Base-by-base conservation (phyloP, 2,329 filamentous ascomycete species). In the Scedosporium dehoogii region DNA sequence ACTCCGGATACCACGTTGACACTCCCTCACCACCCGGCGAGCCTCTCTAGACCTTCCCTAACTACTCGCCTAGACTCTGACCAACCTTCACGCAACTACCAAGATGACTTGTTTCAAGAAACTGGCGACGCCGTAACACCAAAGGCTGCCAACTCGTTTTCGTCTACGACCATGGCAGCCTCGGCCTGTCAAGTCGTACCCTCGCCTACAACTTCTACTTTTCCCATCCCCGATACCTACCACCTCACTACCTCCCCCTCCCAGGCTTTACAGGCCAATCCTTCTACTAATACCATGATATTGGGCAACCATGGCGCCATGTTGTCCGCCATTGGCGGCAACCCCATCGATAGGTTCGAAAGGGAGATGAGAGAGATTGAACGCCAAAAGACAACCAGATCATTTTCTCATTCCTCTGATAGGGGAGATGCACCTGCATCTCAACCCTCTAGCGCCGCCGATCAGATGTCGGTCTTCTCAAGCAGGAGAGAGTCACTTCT, bases 391-490 rank as follows among this genome's bases (percentile, higher is more conserved):
- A n/a, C 38, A 9, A 6, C 27, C 7, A 29, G 41, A 14, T 27
- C 23, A 18, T 55, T 42, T 51, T 25, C 59, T 23, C n/a, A 18
- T 23, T 23, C 23, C 6, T 55, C 51, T 27, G 7, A 55, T 10
- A 12, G 18, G 21, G 51, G 12, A 18, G 21, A 27, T 55, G 18
- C 21, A 55, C 6, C 18, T 29, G 51, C 51, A 25, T 23, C 51
- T 23, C 48, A 55, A 16, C 27, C 33, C 38, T 57, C 46, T 59
- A 25, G 46, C 58, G 27, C 68, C 70, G 63, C 66, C n/a, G 67
- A 65, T 38, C 63, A 64, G 4, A 63, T 63, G 21, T 64, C 64
- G 21, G 58, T 65, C 5, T 53, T 65, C 16, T 61, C 58, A 29
- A 23, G 48, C 51, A 53, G 61, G 62, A 48, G 29, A 55, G 44